phyloP scores from a whole-genome alignment of 441 rosid species.

The Jatropha multifida region DNA sequence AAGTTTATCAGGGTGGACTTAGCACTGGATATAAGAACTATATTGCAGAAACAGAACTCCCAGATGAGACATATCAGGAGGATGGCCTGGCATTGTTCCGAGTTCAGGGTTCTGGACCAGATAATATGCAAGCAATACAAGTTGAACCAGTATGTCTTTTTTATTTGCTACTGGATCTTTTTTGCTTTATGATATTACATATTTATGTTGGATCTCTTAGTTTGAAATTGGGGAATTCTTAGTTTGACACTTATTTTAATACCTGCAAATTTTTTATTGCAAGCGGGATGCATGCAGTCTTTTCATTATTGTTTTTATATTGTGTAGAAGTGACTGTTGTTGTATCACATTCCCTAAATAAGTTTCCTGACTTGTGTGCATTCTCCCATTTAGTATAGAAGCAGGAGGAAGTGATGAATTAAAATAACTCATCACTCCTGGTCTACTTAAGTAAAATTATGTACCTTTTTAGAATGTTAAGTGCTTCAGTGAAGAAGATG shows the following conservation, averaged over 20 bases:
- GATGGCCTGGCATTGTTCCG: constrained; percentile 79
- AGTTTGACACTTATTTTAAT: neutral
- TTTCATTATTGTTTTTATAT: no score
- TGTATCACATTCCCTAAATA: no score
- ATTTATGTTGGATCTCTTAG: neutral
- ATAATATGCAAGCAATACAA: constrained; percentile 98
- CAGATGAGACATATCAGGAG: constrained; percentile 72
- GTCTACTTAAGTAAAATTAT: no score
- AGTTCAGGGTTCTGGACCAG: constrained; percentile 97
- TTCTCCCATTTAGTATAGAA: no score
- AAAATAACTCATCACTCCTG: no score
- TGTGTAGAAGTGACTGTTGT: no score
- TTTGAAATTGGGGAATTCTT: neutral
- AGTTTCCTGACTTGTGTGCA: no score
- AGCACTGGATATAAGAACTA: constrained; percentile 79
- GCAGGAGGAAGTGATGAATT: no score
- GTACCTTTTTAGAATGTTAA: no score
- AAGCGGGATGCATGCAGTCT: no score
- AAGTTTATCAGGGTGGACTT: constrained; percentile 73
- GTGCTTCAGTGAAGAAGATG: no score
- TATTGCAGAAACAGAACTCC: constrained; percentile 67
- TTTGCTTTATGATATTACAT: neutral
- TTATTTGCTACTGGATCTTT: neutral
- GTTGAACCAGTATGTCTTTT: constrained; percentile 76
- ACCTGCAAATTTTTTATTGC: neutral